Evolutionary conservation across 2,329 filamentous ascomycete species (phyloP).

Genomic region (Bipolaris oryzae): DNA sequence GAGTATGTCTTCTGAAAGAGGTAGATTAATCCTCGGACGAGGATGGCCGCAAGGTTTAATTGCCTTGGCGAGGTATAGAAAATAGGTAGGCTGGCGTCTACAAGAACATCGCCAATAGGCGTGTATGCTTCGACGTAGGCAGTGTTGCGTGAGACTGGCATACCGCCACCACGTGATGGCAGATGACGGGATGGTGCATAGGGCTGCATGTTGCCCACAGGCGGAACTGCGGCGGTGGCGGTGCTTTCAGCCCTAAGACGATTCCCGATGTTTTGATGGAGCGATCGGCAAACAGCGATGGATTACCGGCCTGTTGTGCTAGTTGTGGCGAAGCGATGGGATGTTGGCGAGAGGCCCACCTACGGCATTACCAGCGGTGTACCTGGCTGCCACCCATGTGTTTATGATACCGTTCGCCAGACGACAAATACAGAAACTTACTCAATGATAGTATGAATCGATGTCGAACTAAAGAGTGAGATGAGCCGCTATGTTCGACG

Average conservation of each 20-base stretch:
- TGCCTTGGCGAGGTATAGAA: background rate
- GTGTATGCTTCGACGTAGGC: conserved; percentile 1
- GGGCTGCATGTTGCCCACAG: conserved; percentile 39
- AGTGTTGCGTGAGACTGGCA: conserved; percentile 35
- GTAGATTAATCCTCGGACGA: conserved; percentile 11
- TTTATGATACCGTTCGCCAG: background rate
- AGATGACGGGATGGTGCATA: conserved; percentile 40
- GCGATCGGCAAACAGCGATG: background rate
- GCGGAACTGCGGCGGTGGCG: conserved; percentile 18
- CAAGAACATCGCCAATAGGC: conserved; percentile 6
- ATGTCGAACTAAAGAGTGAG: background rate
- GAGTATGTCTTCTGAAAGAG: conserved; percentile 29
- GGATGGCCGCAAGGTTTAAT: background rate
- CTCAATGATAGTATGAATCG: conserved; percentile 3
- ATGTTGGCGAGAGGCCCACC: background rate
- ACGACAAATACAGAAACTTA: conserved; percentile 15
- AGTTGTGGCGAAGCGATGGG: background rate
- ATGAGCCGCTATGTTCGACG: background rate
- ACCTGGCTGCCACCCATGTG: background rate
- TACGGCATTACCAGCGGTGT: conserved; percentile 12
- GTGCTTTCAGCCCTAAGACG: conserved; percentile 13
- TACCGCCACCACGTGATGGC: conserved; percentile 35
- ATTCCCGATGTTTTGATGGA: conserved; percentile 6
- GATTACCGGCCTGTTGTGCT: background rate
- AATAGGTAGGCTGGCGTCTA: conserved; percentile 8